Percentiles rank a stretch among this genome's conserved stretches.
Evolutionary conservation across 371 early-diverging fungal genomes (phyloP).

Genomic region (Mycotypha africana): DNA sequence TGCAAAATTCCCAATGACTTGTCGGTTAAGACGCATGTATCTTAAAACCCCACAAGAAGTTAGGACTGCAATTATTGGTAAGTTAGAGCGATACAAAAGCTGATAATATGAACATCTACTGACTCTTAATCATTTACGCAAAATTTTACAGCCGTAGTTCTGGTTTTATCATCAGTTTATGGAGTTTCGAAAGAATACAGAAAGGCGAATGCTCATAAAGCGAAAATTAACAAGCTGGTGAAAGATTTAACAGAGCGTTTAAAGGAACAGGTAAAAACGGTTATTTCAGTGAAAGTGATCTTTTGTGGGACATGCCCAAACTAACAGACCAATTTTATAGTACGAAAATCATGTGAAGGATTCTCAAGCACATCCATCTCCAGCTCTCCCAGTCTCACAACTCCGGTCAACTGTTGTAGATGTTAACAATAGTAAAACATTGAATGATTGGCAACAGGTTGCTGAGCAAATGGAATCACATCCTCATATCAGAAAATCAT

Average conservation of each 20-base stretch:
- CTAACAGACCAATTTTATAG: background rate
- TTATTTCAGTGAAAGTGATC: no score
- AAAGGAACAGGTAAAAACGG: no score
- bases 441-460: conserved; percentile 13
- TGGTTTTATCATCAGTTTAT: conserved; percentile 1
- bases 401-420: conserved; percentile 6
- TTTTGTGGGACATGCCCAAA: no score
- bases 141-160: no score
- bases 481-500: conserved; percentile 9
- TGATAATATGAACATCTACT: no score
- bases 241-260: background rate
- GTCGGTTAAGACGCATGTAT: conserved; percentile 4
- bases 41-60: background rate
- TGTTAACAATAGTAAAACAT: conserved; percentile 5
- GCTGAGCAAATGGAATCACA: conserved; percentile 2
- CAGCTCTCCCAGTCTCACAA: conserved; percentile 5
- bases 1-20: background rate
- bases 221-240: conserved; percentile 6
- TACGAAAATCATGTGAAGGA: conserved; percentile 10
- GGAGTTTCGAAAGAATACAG: conserved; percentile 6
- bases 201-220: conserved; percentile 1
- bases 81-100: no score
- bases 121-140: no score
- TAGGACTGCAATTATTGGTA: conserved; percentile 6
- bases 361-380: background rate